Evolutionary conservation across 2,329 filamentous ascomycete species (phyloP), one percentile per base, ranked within the genome.

Genomic region (Aspergillus luchuensis): DNA sequence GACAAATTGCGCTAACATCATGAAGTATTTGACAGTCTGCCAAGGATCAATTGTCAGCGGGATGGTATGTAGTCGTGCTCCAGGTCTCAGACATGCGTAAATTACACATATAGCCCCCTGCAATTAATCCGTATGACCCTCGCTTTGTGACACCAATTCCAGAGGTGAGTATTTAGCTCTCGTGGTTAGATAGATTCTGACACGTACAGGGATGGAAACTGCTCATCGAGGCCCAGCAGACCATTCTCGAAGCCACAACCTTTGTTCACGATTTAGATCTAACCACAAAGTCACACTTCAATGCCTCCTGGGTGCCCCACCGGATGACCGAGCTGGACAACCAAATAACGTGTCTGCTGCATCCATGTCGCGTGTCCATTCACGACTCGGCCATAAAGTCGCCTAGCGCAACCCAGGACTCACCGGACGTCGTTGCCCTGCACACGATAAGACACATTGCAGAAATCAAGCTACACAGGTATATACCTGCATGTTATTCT

Each of bases 31-130:
- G 15, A 80, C 77, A 60, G 78, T 80, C 5, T 83, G 80, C 49
- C 82, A 85, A 66, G 80, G 77, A 10, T 79, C 81, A 1, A 83
- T 84, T 58, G 80, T 84, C 17, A 82, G 79, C 71, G 82, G 81
- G 57, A 78, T 77, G 63, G 80, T 81, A 75, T 62, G 74, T 62
- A 54, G 21, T 17, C 10, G 11, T 19, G 3, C 13, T 6, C 19
- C 6, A n/a, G 11, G 11, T 38, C 17, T 52, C 4, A 1, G n/a
- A 13, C 28, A 15, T 23, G 30, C 23, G 19, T 19, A 21, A 10
- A 53, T 55, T 17, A 69, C 59, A 23, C 49, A 17, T 7, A 53
- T 62, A 53, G 65, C 66, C 51, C 13, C 57, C 63, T 11, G 36
- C 63, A 57, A 57, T 63, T 62, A 43, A 67, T 39, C 30, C 65